These are phyloP conservation scores for Colletotrichum endophyticum DNA, from an alignment of 2,329 filamentous ascomycete species.

Conservation along the genomic window DNA sequence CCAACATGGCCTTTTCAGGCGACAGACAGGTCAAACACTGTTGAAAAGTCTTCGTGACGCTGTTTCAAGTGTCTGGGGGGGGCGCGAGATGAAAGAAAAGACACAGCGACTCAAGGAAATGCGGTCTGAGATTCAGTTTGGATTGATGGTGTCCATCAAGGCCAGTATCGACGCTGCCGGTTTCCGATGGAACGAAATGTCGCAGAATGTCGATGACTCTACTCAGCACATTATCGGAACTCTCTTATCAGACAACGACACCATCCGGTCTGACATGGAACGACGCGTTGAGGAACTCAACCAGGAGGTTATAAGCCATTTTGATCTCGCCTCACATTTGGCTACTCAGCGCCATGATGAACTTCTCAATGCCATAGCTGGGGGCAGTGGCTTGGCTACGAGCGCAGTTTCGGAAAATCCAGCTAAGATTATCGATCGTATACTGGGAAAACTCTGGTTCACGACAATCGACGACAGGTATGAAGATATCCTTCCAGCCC, in stretches of 20 bases:
- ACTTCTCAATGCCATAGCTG: not conserved
- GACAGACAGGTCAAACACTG: too few relatives aligned
- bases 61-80: too few relatives aligned
- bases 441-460: not conserved
- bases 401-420: accelerated
- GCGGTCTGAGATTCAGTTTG: not conserved
- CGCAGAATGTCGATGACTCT: not conserved
- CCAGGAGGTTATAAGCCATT: too few relatives aligned
- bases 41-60: too few relatives aligned
- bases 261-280: not conserved
- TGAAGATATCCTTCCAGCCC: not conserved
- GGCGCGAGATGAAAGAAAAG: not conserved
- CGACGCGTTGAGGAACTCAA: not conserved
- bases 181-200: accelerated
- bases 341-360: not conserved
- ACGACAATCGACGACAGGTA: not conserved
- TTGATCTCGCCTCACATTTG: not conserved
- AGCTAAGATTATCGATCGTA: not conserved
- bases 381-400: accelerated
- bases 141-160: not conserved
- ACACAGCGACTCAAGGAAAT: not conserved
- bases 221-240: not conserved
- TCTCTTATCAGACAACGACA: not conserved
- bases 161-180: not conserved
- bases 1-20: too few relatives aligned